Percentiles rank a stretch among this genome's conserved stretches.
Conservation (phyloP, 805 yeast genomes). For the Candida montana region DNA sequence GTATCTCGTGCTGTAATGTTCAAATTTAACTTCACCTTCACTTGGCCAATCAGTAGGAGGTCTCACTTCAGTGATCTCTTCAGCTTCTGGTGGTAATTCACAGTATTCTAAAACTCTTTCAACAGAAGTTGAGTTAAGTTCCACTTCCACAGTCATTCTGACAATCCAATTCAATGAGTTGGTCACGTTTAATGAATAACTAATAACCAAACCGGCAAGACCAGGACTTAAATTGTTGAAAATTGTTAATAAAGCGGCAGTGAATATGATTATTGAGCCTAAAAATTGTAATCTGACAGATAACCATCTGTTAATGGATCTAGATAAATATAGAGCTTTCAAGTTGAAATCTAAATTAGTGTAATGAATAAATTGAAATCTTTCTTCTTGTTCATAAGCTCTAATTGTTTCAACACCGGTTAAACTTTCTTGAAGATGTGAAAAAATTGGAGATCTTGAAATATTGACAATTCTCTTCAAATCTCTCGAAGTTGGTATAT, state of each 20-base stretch:
- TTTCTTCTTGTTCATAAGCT: constrained; percentile 62
- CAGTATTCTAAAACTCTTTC: constrained; percentile 64
- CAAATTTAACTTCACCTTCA: constrained; percentile 44
- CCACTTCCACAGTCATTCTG: constrained; percentile 57
- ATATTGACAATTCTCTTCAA: constrained; percentile 67
- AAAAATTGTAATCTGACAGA: constrained; percentile 56
- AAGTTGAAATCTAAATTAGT: constrained; percentile 72
- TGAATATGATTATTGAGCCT: constrained; percentile 50
- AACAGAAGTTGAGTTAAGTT: constrained; percentile 58
- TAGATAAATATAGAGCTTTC: constrained; percentile 59
- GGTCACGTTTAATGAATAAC: constrained; percentile 56
- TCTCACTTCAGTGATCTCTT: constrained; percentile 40
- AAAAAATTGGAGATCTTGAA: constrained; percentile 71
- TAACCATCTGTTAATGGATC: constrained; percentile 69
- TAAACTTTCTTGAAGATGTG: constrained; percentile 77
- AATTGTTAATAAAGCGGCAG: constrained; percentile 44
- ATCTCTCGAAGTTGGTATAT: constrained; percentile 69
- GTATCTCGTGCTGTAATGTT: constrained; percentile 52
- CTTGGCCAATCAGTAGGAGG: constrained; percentile 52
- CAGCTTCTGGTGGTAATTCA: constrained; percentile 40
- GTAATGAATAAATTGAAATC: constrained; percentile 60
- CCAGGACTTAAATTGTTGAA: constrained; percentile 48
- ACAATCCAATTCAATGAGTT: constrained; percentile 50
- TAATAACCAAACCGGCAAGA: constrained; percentile 59
- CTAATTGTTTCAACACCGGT: constrained; percentile 73